A percentile compares a stretch with the other conserved stretches of the same genome.
These are phyloP conservation scores for Pleurotus eryngii DNA, from an alignment of 768 basidiomycete species.

Conservation along the genomic window DNA sequence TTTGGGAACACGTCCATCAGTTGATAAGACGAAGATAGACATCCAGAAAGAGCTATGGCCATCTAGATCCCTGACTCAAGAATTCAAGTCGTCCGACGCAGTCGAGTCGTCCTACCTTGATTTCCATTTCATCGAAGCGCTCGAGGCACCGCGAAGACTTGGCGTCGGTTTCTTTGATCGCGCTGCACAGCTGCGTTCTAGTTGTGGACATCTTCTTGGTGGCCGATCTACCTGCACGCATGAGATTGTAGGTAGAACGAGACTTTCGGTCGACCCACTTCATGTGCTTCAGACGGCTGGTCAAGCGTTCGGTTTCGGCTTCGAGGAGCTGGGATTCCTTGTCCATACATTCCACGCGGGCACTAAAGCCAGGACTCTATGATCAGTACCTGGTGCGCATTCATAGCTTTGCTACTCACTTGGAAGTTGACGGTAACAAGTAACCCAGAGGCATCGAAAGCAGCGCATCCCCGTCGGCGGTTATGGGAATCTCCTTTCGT, in stretches of 20 bases:
- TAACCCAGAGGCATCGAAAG: not conserved
- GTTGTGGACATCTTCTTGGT: constrained; percentile 21
- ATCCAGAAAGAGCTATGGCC: not conserved
- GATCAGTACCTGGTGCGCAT: not conserved
- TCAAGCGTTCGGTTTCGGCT: constrained; percentile 21
- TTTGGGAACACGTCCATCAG: not conserved
- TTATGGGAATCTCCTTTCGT: no score
- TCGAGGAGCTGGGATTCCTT: constrained; percentile 26
- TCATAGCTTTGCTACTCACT: not conserved
- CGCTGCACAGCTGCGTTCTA: constrained; percentile 19
- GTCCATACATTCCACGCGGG: constrained; percentile 19
- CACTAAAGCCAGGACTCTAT: constrained; percentile 10
- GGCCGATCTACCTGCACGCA: constrained; percentile 10
- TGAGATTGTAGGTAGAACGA: not conserved
- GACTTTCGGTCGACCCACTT: constrained; percentile 19
- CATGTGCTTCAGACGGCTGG: constrained; percentile 23
- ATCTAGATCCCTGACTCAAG: not conserved
- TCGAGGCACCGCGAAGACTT: constrained; percentile 19
- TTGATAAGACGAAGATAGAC: not conserved
- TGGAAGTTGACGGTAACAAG: not conserved
- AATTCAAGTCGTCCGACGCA: no score
- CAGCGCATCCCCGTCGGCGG: no score
- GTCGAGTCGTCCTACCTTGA: not conserved
- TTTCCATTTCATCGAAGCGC: constrained; percentile 19
- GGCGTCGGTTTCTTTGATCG: constrained; percentile 18